Percentiles rank a stretch among this genome's conserved stretches.
phyloP scores from a whole-genome alignment of 164 flowering plant genomes.

The Kingdonia uniflora region DNA sequence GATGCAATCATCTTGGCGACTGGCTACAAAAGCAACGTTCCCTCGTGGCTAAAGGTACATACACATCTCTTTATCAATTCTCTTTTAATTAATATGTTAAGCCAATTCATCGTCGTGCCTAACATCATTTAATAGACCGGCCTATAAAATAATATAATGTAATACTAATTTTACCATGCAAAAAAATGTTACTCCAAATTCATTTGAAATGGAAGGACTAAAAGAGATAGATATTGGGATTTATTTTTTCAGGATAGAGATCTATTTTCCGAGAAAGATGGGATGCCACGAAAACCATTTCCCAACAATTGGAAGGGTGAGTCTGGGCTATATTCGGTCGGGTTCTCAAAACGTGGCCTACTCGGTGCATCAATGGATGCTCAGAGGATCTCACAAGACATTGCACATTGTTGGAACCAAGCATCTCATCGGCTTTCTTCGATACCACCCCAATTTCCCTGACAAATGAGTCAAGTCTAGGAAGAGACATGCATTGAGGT shows the following conservation, averaged over 20 bases:
- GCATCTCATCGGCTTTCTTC: constrained; percentile 11
- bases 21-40: constrained; percentile 79
- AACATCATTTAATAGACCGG: no score
- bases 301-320: constrained; percentile 68
- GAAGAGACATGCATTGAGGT: neutral
- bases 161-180: no score
- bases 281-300: constrained; percentile 38
- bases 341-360: constrained; percentile 59
- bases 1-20: constrained; percentile 81
- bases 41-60: constrained; percentile 74
- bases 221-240: no score
- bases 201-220: neutral
- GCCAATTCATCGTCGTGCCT: no score
- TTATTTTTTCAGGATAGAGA: constrained; percentile 25
- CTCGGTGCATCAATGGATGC: constrained; percentile 63
- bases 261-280: constrained; percentile 46
- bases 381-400: constrained; percentile 45
- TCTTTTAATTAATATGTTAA: no score
- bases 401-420: constrained; percentile 28
- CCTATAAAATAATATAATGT: no score
- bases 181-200: no score
- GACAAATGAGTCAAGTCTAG: neutral
- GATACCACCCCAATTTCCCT: neutral
- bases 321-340: constrained; percentile 51
- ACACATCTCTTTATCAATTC: no score